These are phyloP conservation scores for Aspergillus transmontanensis DNA, from an alignment of 2,329 filamentous ascomycete genomes.

Conservation along the genomic window DNA sequence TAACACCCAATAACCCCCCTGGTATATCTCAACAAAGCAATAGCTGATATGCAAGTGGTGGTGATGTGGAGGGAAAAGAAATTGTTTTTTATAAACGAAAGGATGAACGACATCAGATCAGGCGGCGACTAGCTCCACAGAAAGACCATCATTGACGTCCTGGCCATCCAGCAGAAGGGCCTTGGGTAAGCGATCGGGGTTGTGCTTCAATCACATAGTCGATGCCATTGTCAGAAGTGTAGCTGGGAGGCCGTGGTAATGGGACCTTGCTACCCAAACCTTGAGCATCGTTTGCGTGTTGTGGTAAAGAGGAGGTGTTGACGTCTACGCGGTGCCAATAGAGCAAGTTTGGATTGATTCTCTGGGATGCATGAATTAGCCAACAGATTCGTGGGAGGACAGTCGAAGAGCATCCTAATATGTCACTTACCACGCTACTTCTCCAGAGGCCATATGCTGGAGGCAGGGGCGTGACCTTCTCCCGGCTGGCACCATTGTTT, in stretches of 20 bases:
- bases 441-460: conserved; percentile 87
- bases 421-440: conserved; percentile 72
- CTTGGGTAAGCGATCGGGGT: conserved; percentile 59
- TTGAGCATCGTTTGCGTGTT: conserved; percentile 3
- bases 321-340: conserved; percentile 72
- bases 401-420: not conserved
- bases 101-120: not conserved
- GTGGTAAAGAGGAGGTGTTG: not conserved
- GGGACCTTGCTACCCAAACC: conserved; percentile 24
- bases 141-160: not conserved
- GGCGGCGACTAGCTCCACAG: not conserved
- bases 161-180: conserved; percentile 8
- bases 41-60: not conserved
- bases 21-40: not conserved
- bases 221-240: conserved; percentile 74
- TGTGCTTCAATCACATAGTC: conserved; percentile 70
- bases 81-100: not conserved
- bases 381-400: not conserved
- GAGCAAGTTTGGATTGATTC: conserved; percentile 77
- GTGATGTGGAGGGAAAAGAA: not conserved
- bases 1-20: too few species aligned
- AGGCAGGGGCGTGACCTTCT: conserved; percentile 61
- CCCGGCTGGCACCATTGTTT: conserved; percentile 52
- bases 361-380: conserved; percentile 43
- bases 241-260: conserved; percentile 69